Percentiles rank a stretch among this genome's conserved stretches.
phyloP scores from a whole-genome alignment of 441 rosid genomes.

The Populus hybrid region DNA sequence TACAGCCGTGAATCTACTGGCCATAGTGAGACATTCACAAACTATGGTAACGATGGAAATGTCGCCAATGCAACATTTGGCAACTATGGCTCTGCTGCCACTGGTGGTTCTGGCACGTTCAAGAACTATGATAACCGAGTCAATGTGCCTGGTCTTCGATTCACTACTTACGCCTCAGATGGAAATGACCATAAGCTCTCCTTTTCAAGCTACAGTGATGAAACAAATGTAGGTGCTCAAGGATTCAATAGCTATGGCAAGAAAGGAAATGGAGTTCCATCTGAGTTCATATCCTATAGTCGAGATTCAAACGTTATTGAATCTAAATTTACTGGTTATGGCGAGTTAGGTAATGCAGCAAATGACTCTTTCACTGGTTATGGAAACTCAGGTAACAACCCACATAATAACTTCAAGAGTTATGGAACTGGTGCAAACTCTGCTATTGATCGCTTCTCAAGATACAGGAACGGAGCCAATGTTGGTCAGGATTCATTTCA shows the following conservation, averaged over 20 bases:
- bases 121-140: constrained; percentile 50
- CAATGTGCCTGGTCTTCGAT: constrained; percentile 61
- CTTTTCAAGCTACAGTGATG: constrained; percentile 50
- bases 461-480: constrained; percentile 70
- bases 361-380: constrained; percentile 59
- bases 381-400: constrained; percentile 53
- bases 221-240: constrained; percentile 64
- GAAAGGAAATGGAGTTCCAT: constrained; percentile 59
- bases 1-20: constrained; percentile 58
- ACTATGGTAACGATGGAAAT: constrained; percentile 48
- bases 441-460: constrained; percentile 47
- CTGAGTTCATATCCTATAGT: constrained; percentile 34
- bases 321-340: constrained; percentile 68
- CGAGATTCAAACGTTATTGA: constrained; percentile 54
- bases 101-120: constrained; percentile 68
- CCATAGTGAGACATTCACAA: constrained; percentile 53
- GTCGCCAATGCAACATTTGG: constrained; percentile 78
- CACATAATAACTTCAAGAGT: constrained; percentile 51
- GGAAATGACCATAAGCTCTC: constrained; percentile 48
- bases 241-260: constrained; percentile 62
- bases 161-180: constrained; percentile 62
- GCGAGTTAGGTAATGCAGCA: constrained; percentile 52
- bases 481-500: constrained; percentile 81
- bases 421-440: constrained; percentile 67
- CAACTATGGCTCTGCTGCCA: constrained; percentile 62